Base-by-base conservation (phyloP, 2,329 filamentous ascomycete species). In the Lachnellula cervina region DNA sequence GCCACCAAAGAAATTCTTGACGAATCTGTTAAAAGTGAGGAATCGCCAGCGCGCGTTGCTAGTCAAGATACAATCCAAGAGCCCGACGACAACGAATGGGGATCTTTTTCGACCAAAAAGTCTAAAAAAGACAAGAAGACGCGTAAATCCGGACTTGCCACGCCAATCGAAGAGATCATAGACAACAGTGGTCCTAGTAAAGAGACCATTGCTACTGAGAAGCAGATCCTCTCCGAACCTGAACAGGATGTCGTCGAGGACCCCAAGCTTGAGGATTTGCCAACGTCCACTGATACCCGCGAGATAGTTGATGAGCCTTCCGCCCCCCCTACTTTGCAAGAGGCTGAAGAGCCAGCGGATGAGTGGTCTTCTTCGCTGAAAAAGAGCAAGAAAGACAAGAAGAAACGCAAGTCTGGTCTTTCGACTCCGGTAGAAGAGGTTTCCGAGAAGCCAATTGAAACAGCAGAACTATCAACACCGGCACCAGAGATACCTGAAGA, bases 311-410 rank as follows among this genome's bases (percentile, higher is more conserved):
- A 50, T 46, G 53, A 42, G 6, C 21, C n/a, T 9, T 47, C 44
- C 28, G 25, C 11, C 14, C 21, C 44, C 2, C 6, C 23, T 17
- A 32, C 14, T 23, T 32, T 23, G 23, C 44, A 47, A 32, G 44
- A 28, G 9, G 21, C 28, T 11, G 9, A 19, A 13, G 48, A 58
- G 3, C 45, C 56, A 43, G 48, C 47, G n/a, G 61, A 59, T 43
- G 62, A 64, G 40, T 59, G 55, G 59, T 49, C 37, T 19, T 32
- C 52, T 17, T 45, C 58, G 35, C 53, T 17, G 16, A 65, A 65
- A 44, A 61, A 62, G 50, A 61, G 56, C n/a, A 64, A 65, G 50
- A 61, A 63, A 42, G 60, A 64, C 49, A 65, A 64, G 54, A 61
- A 63, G 28, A 60, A 62, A 25, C 51, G 43, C 38, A 61, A 59